phyloP scores from a whole-genome alignment of 345 rosid genomes.

The Raphanus sativus region DNA sequence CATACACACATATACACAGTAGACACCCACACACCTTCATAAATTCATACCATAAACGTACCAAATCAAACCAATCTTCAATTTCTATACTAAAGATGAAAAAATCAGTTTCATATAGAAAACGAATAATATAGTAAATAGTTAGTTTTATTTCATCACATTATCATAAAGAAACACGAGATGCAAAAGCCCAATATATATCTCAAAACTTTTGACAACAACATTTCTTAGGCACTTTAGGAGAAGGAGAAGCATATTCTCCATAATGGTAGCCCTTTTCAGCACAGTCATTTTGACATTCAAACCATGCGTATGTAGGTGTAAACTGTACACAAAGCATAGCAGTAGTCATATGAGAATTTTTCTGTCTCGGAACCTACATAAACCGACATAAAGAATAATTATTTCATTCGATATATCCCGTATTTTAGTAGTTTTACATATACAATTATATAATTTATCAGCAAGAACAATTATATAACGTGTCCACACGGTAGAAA shows the following conservation, averaged over 20 bases:
- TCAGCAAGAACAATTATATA: not conserved
- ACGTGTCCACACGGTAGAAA: not conserved
- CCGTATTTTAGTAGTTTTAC: not conserved
- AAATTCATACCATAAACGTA: not conserved
- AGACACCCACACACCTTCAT: not conserved
- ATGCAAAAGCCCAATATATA: not conserved
- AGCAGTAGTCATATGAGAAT: not conserved
- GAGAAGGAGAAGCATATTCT: not conserved
- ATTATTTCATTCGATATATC: not conserved
- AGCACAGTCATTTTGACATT: not conserved
- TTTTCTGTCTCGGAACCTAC: not conserved
- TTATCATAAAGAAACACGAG: not conserved
- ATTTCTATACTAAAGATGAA: no score
- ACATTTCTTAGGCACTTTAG: not conserved
- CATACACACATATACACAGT: not conserved
- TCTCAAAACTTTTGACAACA: not conserved
- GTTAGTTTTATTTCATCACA: not conserved
- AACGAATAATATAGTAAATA: no score
- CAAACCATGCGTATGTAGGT: not conserved
- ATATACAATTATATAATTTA: not conserved
- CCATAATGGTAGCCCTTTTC: not conserved
- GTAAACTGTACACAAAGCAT: not conserved
- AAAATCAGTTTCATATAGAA: no score
- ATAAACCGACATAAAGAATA: not conserved
- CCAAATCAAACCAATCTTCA: not conserved